phyloP scores from a whole-genome alignment of 495 filamentous ascomycete species.

The Platismatia glauca region DNA sequence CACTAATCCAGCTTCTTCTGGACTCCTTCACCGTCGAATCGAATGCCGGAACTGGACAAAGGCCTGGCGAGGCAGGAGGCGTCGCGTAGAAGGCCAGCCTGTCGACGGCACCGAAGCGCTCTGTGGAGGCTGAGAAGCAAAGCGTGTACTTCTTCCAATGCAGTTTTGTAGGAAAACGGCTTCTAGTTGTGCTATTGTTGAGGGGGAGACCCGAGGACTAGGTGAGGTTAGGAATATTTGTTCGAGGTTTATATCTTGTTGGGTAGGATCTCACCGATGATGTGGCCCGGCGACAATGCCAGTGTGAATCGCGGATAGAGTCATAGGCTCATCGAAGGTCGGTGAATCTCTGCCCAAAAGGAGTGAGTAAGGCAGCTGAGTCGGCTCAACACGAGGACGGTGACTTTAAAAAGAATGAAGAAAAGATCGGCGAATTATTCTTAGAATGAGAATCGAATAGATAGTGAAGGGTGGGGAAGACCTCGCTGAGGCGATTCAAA shows the following conservation, averaged over 20 bases:
- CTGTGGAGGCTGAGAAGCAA: background rate
- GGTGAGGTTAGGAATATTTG: background rate
- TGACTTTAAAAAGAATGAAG: background rate
- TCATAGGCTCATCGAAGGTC: conserved; percentile 12
- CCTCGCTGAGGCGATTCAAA: background rate
- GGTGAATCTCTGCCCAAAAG: background rate
- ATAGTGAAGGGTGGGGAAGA: background rate
- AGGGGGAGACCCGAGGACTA: background rate
- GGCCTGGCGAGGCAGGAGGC: conserved; percentile 50
- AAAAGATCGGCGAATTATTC: background rate
- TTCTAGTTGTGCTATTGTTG: background rate
- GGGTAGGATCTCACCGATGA: background rate
- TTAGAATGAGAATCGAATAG: conserved; percentile 1
- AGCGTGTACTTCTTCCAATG: background rate
- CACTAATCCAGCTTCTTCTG: conserved; percentile 38
- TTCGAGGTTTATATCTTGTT: background rate
- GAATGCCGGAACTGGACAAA: conserved; percentile 42
- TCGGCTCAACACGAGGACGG: background rate
- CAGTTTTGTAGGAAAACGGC: background rate
- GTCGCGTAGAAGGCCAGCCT: conserved; percentile 55
- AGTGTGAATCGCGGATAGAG: background rate
- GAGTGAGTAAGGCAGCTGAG: background rate
- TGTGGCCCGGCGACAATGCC: conserved; percentile 10
- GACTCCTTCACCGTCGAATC: conserved; percentile 36
- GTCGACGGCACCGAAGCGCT: conserved; percentile 21